phyloP scores from a whole-genome alignment of 2,329 filamentous ascomycete species.

The Tolypocladium sp. region DNA sequence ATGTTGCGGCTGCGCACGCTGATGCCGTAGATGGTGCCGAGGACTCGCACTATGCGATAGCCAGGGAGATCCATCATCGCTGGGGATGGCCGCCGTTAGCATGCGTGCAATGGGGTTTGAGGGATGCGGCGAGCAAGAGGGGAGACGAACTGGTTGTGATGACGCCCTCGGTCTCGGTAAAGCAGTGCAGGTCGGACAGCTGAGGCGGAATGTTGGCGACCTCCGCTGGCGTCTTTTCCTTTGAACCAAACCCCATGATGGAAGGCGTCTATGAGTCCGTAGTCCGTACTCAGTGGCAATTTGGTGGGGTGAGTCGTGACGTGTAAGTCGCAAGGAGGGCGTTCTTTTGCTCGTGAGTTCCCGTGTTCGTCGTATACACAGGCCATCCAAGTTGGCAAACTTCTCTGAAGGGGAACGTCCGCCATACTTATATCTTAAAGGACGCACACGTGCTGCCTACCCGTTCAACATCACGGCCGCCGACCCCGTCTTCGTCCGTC shows the following conservation, averaged over 20 bases:
- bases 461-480: not conserved
- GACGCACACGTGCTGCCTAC: not conserved
- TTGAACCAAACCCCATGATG: constrained; percentile 17
- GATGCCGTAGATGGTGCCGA: constrained; percentile 49
- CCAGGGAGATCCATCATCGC: constrained; percentile 55
- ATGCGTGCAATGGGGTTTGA: not conserved
- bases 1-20: constrained; percentile 50
- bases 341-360: not conserved
- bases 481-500: not conserved
- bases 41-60: constrained; percentile 46
- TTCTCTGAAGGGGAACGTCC: not conserved
- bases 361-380: not conserved
- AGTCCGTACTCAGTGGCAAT: no score
- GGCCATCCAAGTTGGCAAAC: not conserved
- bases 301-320: not conserved
- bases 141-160: constrained; percentile 41
- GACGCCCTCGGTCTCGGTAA: constrained; percentile 51
- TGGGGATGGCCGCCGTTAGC: constrained; percentile 5
- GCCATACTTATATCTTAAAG: not conserved
- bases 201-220: constrained; percentile 27
- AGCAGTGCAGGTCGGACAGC: constrained; percentile 44
- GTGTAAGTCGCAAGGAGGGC: not conserved
- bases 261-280: not conserved
- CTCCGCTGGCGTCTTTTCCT: constrained; percentile 14
- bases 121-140: no score